These are phyloP conservation scores for Paecilomyces formosus DNA, from an alignment of 2,329 filamentous ascomycete species.

Conservation along the genomic window DNA sequence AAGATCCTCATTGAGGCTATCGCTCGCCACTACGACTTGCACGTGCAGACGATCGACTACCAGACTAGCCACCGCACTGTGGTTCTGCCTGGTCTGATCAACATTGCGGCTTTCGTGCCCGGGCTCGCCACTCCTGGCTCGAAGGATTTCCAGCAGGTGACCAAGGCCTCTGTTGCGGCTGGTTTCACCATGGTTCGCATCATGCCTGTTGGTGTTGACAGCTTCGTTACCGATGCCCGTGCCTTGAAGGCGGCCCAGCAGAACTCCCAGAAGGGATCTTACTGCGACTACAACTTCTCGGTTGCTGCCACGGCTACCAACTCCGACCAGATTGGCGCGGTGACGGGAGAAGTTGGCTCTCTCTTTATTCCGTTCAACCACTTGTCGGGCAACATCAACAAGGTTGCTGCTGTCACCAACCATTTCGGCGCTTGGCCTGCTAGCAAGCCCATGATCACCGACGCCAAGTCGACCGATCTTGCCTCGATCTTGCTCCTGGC, in stretches of 20 bases:
- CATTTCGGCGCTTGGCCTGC: slow-evolving; percentile 73
- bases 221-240: slow-evolving; percentile 63
- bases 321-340: slow-evolving; percentile 64
- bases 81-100: slow-evolving; percentile 66
- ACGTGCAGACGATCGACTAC: slow-evolving; percentile 76
- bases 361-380: slow-evolving; percentile 79
- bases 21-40: slow-evolving; percentile 76
- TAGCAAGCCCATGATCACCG: slow-evolving; percentile 73
- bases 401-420: slow-evolving; percentile 69
- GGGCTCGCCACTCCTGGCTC: slow-evolving; percentile 59
- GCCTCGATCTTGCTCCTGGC: slow-evolving; percentile 73
- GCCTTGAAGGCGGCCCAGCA: slow-evolving; percentile 65
- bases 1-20: slow-evolving; percentile 96
- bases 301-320: slow-evolving; percentile 67
- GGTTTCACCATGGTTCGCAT: slow-evolving; percentile 76
- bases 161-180: slow-evolving; percentile 64
- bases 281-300: slow-evolving; percentile 75
- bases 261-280: slow-evolving; percentile 60
- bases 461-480: slow-evolving; percentile 71
- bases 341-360: slow-evolving; percentile 67
- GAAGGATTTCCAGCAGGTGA: slow-evolving; percentile 61
- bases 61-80: slow-evolving; percentile 80
- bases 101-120: slow-evolving; percentile 72
- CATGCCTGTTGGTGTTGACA: slow-evolving; percentile 67
- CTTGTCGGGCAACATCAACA: slow-evolving; percentile 74